Evolutionary conservation across 345 rosid species (phyloP).

Genomic region (Pugionium cornutum): DNA sequence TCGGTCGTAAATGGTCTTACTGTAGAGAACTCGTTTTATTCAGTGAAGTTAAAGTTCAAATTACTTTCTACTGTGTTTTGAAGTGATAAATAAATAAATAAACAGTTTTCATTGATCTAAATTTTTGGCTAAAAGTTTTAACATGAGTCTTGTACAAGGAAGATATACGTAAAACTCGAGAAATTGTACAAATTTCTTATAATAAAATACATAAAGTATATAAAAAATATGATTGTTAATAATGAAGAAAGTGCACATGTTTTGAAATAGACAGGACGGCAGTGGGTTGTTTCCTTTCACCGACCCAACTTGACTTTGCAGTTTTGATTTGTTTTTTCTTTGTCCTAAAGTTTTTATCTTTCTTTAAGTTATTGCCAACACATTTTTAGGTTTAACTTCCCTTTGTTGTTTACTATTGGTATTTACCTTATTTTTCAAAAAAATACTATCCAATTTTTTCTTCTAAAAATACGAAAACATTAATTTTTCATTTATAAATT

Average conservation of each 20-base stretch:
- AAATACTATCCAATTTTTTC: too few relatives aligned
- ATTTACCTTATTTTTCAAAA: too few relatives aligned
- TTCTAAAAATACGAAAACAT: too few relatives aligned
- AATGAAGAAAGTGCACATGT: constrained; percentile 22
- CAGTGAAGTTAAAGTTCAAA: not conserved
- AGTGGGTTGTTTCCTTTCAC: constrained; percentile 31
- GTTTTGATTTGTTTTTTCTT: constrained; percentile 21
- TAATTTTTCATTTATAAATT: too few relatives aligned
- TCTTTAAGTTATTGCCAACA: constrained; percentile 11
- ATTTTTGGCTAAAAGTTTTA: not conserved
- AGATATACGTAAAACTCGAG: too few relatives aligned
- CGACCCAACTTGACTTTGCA: constrained; percentile 43
- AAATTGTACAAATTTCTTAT: too few relatives aligned
- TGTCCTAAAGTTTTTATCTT: not conserved
- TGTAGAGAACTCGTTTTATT: constrained; percentile 7
- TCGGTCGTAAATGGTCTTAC: not conserved
- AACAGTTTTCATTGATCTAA: too few relatives aligned
- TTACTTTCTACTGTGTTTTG: not conserved
- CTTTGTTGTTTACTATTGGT: too few relatives aligned
- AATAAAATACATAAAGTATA: too few relatives aligned
- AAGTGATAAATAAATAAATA: too few relatives aligned
- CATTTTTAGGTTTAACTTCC: too few relatives aligned
- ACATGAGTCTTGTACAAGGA: too few relatives aligned
- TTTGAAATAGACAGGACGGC: constrained; percentile 28
- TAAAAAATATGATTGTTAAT: not conserved